A percentile compares a stretch with the other conserved stretches of the same genome.
Conservation (phyloP, 2,329 filamentous ascomycete species). For the Neofusicoccum umdonicola region DNA sequence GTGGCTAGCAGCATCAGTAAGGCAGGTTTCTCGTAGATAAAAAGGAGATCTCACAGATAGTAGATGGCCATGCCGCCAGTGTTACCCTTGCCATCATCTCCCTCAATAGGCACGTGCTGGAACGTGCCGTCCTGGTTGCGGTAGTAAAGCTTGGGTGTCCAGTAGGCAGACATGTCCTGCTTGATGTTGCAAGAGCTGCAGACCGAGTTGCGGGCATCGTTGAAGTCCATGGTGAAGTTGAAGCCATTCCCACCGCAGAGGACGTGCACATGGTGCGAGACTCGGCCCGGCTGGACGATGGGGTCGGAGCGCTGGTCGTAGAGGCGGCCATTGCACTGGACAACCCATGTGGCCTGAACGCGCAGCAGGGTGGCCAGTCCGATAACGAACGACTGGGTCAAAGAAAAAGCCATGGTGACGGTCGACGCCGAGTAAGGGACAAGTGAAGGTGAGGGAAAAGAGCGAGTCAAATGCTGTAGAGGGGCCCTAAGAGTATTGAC, state of each 20-base stretch:
- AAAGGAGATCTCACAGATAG: slow-evolving; percentile 52
- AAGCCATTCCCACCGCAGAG: slow-evolving; percentile 71
- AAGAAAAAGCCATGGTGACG: background rate
- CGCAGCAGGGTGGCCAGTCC: slow-evolving; percentile 24
- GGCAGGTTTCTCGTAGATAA: background rate
- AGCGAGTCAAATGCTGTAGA: too few species aligned
- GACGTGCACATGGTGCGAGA: slow-evolving; percentile 65
- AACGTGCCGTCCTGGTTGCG: slow-evolving; percentile 60
- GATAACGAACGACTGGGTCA: slow-evolving; percentile 22
- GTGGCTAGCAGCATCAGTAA: slow-evolving; percentile 30
- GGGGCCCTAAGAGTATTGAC: background rate
- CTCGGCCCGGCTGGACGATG: slow-evolving; percentile 61
- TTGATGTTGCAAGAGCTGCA: slow-evolving; percentile 69
- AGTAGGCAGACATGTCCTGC: slow-evolving; percentile 73
- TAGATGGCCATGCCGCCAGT: slow-evolving; percentile 70
- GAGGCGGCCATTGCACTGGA: slow-evolving; percentile 62
- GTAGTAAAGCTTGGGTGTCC: slow-evolving; percentile 71
- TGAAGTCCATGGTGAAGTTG: slow-evolving; percentile 59
- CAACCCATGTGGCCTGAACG: slow-evolving; percentile 60
- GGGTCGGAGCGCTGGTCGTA: slow-evolving; percentile 64
- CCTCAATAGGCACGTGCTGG: slow-evolving; percentile 59
- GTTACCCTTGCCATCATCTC: slow-evolving; percentile 42
- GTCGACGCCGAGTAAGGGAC: background rate
- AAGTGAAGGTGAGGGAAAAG: background rate
- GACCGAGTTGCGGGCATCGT: slow-evolving; percentile 57